Base-by-base conservation (phyloP, 2,329 filamentous ascomycete species). In the Didymella arachidicola region DNA sequence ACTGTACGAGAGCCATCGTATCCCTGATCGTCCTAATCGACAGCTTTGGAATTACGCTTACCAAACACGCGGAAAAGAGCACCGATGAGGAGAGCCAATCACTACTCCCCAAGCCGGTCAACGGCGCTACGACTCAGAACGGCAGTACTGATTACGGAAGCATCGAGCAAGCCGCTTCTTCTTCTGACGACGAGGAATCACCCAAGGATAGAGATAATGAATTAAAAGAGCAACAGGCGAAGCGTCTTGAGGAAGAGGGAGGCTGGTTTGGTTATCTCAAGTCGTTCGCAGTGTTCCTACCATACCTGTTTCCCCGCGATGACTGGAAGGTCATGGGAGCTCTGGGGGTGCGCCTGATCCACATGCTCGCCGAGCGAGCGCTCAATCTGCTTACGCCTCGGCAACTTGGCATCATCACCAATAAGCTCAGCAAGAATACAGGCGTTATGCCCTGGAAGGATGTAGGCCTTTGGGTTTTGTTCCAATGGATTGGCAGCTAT, bases 371-470 rank as follows among this genome's bases (percentile, higher is more conserved):
- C 50, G 85, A 88, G 54, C 92, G 93, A 63, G 85, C 85, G 5
- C 80, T 96, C 48, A 91, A 93, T 66, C 80, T 96, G 14, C 79
- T 96, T 41, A 86, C 92, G 30, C 92, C 92, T n/a, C 85, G 90
- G 19, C 91, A 95, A 71, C 86, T 94, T 30, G 92, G 92, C 63
- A 86, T 91, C 57, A 87, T 96, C 62, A 88, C 91, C 63, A 87
- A 95, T 68, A 85, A 85, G 60, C 79, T 96, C 22, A 82, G 82
- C 29, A 81, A 83, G 41, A 76, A 80, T 42, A 80, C 71, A 64
- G 76, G 75, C 38, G 63, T 70, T 4, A 78, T 84, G 54, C 82
- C 86, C 3, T 86, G 83, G 82, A 74, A 78, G 54, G 79, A 84
- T 34, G 80, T 88, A 22, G 73, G 76, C 1, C 59, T 86, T 0